Conservation (phyloP, 345 rosid genomes). For the Citrus glauca region DNA sequence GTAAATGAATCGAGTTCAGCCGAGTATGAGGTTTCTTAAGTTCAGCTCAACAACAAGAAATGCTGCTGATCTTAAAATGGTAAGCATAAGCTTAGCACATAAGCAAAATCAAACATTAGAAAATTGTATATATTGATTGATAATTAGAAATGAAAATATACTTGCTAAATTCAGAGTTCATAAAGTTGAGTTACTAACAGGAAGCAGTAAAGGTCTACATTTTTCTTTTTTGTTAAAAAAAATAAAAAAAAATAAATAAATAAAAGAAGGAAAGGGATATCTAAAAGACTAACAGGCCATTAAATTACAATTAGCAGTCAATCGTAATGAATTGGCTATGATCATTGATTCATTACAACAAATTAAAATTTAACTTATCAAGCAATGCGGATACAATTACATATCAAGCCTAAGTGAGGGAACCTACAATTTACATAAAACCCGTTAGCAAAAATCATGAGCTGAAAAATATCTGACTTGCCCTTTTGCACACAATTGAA, state of each 20-base stretch:
- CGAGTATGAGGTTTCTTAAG: not conserved
- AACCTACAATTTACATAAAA: not conserved
- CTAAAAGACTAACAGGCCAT: not conserved
- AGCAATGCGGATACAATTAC: not conserved
- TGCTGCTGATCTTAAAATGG: not conserved
- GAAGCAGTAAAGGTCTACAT: not conserved
- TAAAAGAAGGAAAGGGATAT: not conserved
- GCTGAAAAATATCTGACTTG: not conserved
- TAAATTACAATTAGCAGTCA: not conserved
- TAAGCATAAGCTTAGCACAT: not conserved
- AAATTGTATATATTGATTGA: not conserved
- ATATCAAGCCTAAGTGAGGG: not conserved
- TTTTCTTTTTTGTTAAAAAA: not conserved
- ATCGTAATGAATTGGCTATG: not conserved
- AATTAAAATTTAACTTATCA: not conserved
- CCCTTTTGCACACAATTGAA: not conserved
- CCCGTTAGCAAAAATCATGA: not conserved
- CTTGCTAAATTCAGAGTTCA: not conserved
- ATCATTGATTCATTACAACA: not conserved
- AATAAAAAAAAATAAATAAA: no score
- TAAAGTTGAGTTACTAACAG: not conserved
- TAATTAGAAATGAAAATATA: no score
- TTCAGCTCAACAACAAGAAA: not conserved
- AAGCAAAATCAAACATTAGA: no score
- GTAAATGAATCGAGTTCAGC: not conserved